Conservation (phyloP, 2,329 filamentous ascomycete genomes). For the Sporothrix curviconia region DNA sequence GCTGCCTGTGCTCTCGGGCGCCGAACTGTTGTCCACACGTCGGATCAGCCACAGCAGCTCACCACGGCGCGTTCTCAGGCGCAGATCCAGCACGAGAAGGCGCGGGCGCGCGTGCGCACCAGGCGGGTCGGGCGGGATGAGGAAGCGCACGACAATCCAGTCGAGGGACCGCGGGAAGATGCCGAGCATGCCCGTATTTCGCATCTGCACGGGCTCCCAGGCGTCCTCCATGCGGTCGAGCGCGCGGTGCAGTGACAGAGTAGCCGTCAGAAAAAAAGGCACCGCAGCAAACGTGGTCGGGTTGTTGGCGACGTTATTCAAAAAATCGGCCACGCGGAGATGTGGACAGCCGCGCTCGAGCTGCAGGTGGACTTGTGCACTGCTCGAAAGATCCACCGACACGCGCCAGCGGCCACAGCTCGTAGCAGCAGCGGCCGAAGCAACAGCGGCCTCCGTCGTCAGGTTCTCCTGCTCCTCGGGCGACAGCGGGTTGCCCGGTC, state of each 20-base stretch:
- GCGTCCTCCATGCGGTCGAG: slow-evolving; percentile 53
- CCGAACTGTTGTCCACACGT: slow-evolving; percentile 28
- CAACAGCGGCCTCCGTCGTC: slow-evolving; percentile 6
- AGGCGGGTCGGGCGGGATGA: slow-evolving; percentile 24
- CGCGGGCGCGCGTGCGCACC: slow-evolving; percentile 22
- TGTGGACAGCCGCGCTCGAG: slow-evolving; percentile 62
- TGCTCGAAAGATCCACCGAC: slow-evolving; percentile 49
- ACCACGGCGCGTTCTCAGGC: slow-evolving; percentile 41
- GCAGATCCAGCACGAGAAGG: slow-evolving; percentile 46
- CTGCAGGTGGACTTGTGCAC: slow-evolving; percentile 48
- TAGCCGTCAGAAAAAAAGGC: slow-evolving; percentile 49
- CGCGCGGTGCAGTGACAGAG: slow-evolving; percentile 58
- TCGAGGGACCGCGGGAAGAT: slow-evolving; percentile 50
- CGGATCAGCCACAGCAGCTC: slow-evolving; percentile 47
- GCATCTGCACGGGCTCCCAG: slow-evolving; percentile 39
- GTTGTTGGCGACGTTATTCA: slow-evolving; percentile 53
- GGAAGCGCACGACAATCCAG: slow-evolving; percentile 52
- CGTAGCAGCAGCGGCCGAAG: background rate
- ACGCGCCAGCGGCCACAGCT: slow-evolving; percentile 39
- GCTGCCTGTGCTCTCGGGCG: background rate
- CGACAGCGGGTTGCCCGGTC: background rate
- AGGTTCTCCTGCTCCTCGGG: background rate
- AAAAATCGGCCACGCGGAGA: slow-evolving; percentile 52
- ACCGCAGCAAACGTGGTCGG: slow-evolving; percentile 45
- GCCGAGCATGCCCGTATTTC: slow-evolving; percentile 41